Evolutionary conservation across 108 stramenopile genomes (phyloP).

Genomic region (Skeletonema marinoi): DNA sequence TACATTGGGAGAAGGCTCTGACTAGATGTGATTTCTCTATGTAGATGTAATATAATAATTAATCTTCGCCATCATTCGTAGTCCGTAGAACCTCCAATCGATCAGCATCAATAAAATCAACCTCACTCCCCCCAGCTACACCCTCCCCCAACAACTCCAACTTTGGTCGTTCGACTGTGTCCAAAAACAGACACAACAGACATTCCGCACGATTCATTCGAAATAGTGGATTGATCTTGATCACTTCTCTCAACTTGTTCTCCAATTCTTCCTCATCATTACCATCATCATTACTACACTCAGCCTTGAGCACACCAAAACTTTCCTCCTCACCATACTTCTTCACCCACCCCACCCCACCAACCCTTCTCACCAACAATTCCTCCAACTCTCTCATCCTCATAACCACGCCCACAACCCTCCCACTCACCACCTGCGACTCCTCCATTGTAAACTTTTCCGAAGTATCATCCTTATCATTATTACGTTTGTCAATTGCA

Average conservation of each 20-base stretch:
- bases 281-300: slow-evolving; percentile 17
- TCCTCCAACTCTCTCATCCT: slow-evolving; percentile 70
- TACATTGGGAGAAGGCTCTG: too few relatives aligned
- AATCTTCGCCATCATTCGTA: neutral
- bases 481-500: slow-evolving; percentile 62
- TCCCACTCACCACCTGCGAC: slow-evolving; percentile 69
- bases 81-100: slow-evolving; percentile 54
- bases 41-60: neutral
- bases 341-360: slow-evolving; percentile 47
- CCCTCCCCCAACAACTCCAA: slow-evolving; percentile 52
- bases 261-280: slow-evolving; percentile 18
- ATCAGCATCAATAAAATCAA: slow-evolving; percentile 85
- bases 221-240: slow-evolving; percentile 72
- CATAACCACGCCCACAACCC: slow-evolving; percentile 85
- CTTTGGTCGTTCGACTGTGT: slow-evolving; percentile 67
- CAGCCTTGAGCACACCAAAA: slow-evolving; percentile 67
- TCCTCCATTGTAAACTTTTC: slow-evolving; percentile 52
- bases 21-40: too few relatives aligned
- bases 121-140: slow-evolving; percentile 64
- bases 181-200: slow-evolving; percentile 73
- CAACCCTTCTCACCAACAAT: slow-evolving; percentile 33
- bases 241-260: slow-evolving; percentile 36
- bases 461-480: slow-evolving; percentile 51
- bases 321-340: slow-evolving; percentile 68
- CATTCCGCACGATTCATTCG: slow-evolving; percentile 82